Evolutionary conservation across 495 filamentous ascomycete genomes (phyloP).

Genomic region (Astrothelium subdiscretum): DNA sequence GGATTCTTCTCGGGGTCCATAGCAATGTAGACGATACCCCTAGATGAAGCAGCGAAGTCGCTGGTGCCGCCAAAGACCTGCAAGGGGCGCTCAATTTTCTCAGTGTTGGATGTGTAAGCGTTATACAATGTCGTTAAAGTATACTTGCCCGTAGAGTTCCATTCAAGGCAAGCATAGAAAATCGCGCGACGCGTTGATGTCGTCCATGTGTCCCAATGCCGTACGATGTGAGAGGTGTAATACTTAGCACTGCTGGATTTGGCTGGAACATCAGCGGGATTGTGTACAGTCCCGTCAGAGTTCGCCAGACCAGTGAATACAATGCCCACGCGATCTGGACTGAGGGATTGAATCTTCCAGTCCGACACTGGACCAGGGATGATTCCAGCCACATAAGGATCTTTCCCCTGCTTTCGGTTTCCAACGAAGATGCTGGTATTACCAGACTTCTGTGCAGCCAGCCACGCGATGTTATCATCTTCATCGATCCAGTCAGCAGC

Average conservation of each 20-base stretch:
- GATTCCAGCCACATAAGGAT: constrained; percentile 44
- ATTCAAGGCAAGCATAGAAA: constrained; percentile 46
- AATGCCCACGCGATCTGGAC: constrained; percentile 36
- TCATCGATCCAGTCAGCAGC: constrained; percentile 69
- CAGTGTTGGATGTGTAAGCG: constrained; percentile 45
- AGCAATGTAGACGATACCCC: constrained; percentile 65
- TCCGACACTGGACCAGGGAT: constrained; percentile 60
- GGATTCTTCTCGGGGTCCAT: constrained; percentile 70
- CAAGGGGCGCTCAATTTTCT: constrained; percentile 47
- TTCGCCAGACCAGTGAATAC: constrained; percentile 51
- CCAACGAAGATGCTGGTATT: constrained; percentile 51
- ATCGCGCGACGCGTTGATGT: constrained; percentile 45
- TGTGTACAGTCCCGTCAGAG: constrained; percentile 45
- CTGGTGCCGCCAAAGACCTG: constrained; percentile 48
- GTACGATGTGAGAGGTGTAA: constrained; percentile 46
- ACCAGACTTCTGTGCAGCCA: constrained; percentile 53
- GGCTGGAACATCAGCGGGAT: constrained; percentile 23
- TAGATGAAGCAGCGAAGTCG: constrained; percentile 45
- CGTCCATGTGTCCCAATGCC: constrained; percentile 46
- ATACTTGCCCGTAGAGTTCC: not conserved
- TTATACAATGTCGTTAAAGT: constrained; percentile 11
- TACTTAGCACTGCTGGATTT: constrained; percentile 32
- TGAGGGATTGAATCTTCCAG: constrained; percentile 53
- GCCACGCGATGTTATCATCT: constrained; percentile 40
- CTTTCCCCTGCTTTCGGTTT: constrained; percentile 36